phyloP scores from a whole-genome alignment of 495 filamentous ascomycete species.

The Sporormia fimetaria region DNA sequence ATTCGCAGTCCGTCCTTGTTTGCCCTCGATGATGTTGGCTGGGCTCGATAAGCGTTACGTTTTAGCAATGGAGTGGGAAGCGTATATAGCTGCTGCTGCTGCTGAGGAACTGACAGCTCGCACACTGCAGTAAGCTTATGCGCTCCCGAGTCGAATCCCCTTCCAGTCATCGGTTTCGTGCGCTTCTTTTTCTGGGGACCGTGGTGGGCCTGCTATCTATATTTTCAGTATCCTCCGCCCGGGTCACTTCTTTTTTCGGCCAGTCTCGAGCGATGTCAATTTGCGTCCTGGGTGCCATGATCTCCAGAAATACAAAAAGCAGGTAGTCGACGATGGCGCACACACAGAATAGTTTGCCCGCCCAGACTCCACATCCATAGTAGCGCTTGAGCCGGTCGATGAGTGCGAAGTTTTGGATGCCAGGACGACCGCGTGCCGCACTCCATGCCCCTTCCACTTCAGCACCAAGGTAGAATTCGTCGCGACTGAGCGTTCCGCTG shows the following conservation, averaged over 20 bases:
- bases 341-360: constrained; percentile 89
- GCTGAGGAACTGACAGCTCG: too few species aligned
- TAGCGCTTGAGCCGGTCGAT: constrained; percentile 92
- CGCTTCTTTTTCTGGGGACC: constrained; percentile 17
- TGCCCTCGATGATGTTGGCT: too few species aligned
- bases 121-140: too few species aligned
- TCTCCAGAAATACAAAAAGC: constrained; percentile 74
- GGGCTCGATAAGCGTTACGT: too few species aligned
- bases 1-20: too few species aligned
- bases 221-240: constrained; percentile 7
- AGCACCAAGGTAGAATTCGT: constrained; percentile 66
- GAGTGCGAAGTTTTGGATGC: constrained; percentile 71
- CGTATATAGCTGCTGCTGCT: too few species aligned
- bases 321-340: constrained; percentile 91
- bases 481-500: constrained; percentile 64
- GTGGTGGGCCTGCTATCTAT: background rate
- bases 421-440: constrained; percentile 60
- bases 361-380: constrained; percentile 99
- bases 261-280: constrained; percentile 87
- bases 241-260: constrained; percentile 54
- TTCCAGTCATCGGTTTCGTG: constrained; percentile 6
- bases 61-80: too few species aligned
- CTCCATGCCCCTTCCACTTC: constrained; percentile 41
- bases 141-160: too few species aligned
- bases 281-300: constrained; percentile 67